Conservation (phyloP, 2,329 filamentous ascomycete genomes). For the Zymoseptoria tritici region DNA sequence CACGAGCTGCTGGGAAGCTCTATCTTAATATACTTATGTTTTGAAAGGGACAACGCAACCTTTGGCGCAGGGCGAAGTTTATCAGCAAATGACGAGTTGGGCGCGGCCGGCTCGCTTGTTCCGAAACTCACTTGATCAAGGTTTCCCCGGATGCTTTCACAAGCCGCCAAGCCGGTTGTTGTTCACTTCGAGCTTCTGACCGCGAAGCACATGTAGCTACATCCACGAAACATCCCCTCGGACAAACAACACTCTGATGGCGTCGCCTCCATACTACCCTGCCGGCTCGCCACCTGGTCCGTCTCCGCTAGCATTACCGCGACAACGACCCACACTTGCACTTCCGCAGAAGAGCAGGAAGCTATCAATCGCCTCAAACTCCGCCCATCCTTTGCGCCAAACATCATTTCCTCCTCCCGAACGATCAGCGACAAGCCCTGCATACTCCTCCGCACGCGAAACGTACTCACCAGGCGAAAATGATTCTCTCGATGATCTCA, state of each 20-base stretch:
- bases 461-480: slow-evolving; percentile 24
- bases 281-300: slow-evolving; percentile 20
- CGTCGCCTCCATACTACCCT: slow-evolving; percentile 15
- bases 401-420: slow-evolving; percentile 65
- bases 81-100: not conserved
- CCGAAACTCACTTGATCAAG: not conserved
- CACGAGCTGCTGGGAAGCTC: not conserved
- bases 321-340: slow-evolving; percentile 56
- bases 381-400: slow-evolving; percentile 65
- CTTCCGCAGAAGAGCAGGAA: slow-evolving; percentile 59
- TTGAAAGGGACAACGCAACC: not conserved
- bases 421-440: slow-evolving; percentile 39
- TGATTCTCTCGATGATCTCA: slow-evolving; percentile 26
- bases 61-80: not conserved
- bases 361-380: slow-evolving; percentile 51
- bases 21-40: not conserved
- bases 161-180: not conserved
- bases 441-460: slow-evolving; percentile 8
- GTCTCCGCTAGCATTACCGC: slow-evolving; percentile 31
- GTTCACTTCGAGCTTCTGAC: not conserved
- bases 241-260: slow-evolving; percentile 11
- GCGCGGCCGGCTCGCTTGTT: not conserved
- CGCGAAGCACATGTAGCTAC: not conserved
- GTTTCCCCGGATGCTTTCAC: not conserved
- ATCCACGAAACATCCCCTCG: not conserved